A percentile compares a stretch with the other conserved stretches of the same genome.
Conservation (phyloP, 192 early-diverging fungal genomes). For the Umbelopsis sp. region DNA sequence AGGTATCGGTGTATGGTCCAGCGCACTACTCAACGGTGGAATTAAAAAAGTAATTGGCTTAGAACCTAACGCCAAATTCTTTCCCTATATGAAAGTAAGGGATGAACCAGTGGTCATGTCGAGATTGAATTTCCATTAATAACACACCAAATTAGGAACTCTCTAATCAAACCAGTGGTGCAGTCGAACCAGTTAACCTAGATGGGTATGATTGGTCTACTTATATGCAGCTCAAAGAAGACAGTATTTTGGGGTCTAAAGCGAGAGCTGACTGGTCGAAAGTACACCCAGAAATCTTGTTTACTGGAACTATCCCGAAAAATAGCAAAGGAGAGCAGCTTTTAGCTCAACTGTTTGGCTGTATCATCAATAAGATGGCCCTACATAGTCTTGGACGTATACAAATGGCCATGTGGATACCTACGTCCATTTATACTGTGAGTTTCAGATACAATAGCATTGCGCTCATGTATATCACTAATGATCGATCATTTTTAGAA, state of each 20-base stretch:
- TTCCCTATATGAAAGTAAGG: slow-evolving; percentile 21
- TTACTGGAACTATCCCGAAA: slow-evolving; percentile 41
- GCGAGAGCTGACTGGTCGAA: slow-evolving; percentile 31
- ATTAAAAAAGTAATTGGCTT: slow-evolving; percentile 30
- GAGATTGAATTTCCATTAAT: background rate
- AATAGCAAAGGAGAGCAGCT: slow-evolving; percentile 37
- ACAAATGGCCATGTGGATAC: slow-evolving; percentile 44
- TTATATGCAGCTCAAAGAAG: slow-evolving; percentile 29
- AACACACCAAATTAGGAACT: background rate
- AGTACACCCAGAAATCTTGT: slow-evolving; percentile 36
- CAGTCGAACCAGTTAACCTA: slow-evolving; percentile 14
- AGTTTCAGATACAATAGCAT: slow-evolving; percentile 1
- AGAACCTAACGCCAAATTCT: slow-evolving; percentile 28
- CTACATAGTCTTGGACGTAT: slow-evolving; percentile 40
- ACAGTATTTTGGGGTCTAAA: slow-evolving; percentile 26
- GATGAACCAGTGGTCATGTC: background rate
- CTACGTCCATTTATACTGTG: slow-evolving; percentile 26
- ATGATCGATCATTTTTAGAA: slow-evolving; percentile 12
- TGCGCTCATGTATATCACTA: background rate
- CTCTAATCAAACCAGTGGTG: background rate
- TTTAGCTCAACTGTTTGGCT: slow-evolving; percentile 34
- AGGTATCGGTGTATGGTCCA: slow-evolving; percentile 41
- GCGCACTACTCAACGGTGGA: slow-evolving; percentile 31
- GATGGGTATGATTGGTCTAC: slow-evolving; percentile 44
- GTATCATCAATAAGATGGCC: slow-evolving; percentile 41